phyloP scores from a whole-genome alignment of 306 rosid genomes.

The Prunus salicina region DNA sequence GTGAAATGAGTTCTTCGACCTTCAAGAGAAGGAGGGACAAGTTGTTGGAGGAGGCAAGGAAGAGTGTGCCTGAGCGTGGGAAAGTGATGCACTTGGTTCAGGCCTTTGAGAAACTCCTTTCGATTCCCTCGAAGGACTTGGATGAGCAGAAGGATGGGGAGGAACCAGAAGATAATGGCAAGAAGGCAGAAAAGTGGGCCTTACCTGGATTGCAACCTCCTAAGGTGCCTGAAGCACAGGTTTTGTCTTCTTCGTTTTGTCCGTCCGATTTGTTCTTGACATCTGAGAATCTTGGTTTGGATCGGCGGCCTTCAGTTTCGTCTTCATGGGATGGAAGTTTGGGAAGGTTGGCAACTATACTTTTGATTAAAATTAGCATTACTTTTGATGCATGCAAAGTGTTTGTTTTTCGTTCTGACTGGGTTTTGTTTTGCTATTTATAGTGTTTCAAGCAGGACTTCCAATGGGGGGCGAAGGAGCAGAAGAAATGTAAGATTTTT shows the following conservation, averaged over 20 bases:
- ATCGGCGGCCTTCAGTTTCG: conserved; percentile 42
- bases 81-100: conserved; percentile 77
- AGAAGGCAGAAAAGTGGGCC: conserved; percentile 71
- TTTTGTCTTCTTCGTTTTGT: conserved; percentile 44
- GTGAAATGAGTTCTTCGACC: conserved; percentile 31
- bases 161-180: conserved; percentile 19
- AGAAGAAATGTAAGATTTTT: conserved; percentile 73
- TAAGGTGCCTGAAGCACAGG: conserved; percentile 36
- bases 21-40: conserved; percentile 68
- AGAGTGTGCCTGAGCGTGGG: conserved; percentile 72
- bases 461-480: conserved; percentile 63
- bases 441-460: conserved; percentile 68
- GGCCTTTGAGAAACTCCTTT: conserved; percentile 82
- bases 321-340: conserved; percentile 72
- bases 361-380: background rate
- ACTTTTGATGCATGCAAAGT: background rate
- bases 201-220: conserved; percentile 70
- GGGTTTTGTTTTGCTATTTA: conserved; percentile 14
- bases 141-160: conserved; percentile 28
- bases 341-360: conserved; percentile 55
- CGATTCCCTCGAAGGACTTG: conserved; percentile 40
- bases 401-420: conserved; percentile 15
- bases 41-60: conserved; percentile 77
- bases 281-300: conserved; percentile 70
- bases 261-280: conserved; percentile 57